Base-by-base conservation (phyloP, 1,284 basidiomycete species). In the Tetrapyrgos nigripes region DNA sequence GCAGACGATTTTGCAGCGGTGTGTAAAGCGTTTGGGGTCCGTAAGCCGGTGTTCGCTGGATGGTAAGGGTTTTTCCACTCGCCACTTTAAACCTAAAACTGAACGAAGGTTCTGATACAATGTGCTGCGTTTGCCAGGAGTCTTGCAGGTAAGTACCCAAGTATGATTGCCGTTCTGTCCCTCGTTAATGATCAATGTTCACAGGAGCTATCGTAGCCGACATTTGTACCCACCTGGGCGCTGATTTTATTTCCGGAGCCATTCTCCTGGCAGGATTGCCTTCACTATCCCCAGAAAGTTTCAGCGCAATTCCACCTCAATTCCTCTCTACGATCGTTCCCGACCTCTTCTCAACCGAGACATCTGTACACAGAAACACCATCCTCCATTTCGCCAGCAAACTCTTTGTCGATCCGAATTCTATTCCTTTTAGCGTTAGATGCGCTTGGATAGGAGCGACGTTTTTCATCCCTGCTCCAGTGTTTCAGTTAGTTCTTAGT, bases 1-100 rank as follows among this genome's bases (percentile, higher is more conserved):
- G 70, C 72, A 9, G 64, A 68, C 17, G 72, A 73, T 55, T 72
- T 68, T 33, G 51, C 52, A 19, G 66, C 66, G n/a, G 70, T 73
- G 3, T 54, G 66, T 13, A 43, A 59, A 11, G 68, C 62, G 14
- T 73, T 71, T 51, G 59, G 59, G 21, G 45, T 69, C 19, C 61
- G 53, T 24, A 68, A 63, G 40, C 66, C 66, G 21, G 58, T 72
- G 21, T 53, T 66, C 14, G 59, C 67, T 3, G 72, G 68, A 44
- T 73, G 70, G 70, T 73, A 24, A 14, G 70, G 62, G 6, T 19
- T 3, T 35, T 23, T 9, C 3, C 21, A 2, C n/a, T 49, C 45
- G 10, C 4, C 46, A 13, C n/a, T n/a, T n/a, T n/a, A n/a, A n/a
- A n/a, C n/a, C n/a, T n/a, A n/a, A n/a, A n/a, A n/a, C n/a, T n/a